Evolutionary conservation across 768 basidiomycete species (phyloP), one percentile per base, ranked within the genome.

Genomic region (Lepiota brunneoincarnata): DNA sequence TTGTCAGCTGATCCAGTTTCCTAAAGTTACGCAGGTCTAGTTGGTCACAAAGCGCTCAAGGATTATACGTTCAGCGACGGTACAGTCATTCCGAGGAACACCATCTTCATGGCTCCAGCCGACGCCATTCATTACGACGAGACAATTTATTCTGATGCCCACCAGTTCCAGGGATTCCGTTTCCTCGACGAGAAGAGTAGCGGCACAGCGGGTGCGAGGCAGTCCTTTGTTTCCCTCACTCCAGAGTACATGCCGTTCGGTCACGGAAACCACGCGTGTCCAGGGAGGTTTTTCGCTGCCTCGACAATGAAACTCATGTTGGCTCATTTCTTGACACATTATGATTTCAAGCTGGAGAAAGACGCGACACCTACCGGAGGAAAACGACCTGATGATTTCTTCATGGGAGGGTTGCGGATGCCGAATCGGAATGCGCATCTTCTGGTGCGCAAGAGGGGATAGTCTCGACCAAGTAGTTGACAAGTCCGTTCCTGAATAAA

Each of bases 21-120:
- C 17, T 23, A 15, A 20, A 11, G 31, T 31, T 17, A 34, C 12
- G 11, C 23, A 65, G 61, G 63, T 40, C 57, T 50, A 38, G 55
- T 75, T 36, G 50, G 58, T 4, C 72, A 76, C 4, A 64, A 66
- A 35, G 70, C 68, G 1, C 26, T 72, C 37, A 62, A 69, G 39
- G 76, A 77, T 51, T 72, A 68, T 58, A 75, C 73, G 0, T 72
- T 80, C 54, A 71, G 72, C 1, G 72, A 79, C 57, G 79, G 78
- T 2, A 71, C 70, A 0, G 56, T 59, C 39, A 57, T 80, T 11
- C 77, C 76, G 3, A 61, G 64, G 31, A 75, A 74, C 2, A 69
- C 72, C 0, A 61, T 67, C 9, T 38, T 80, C 2, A 61, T 61
- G 6, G 63, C 69, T 6, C 63, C 72, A 6, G 28, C 65, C 6